Evolutionary conservation across 306 rosid genomes (phyloP), one percentile per base, ranked within the genome.

Genomic region (Sesbania bispinosa): DNA sequence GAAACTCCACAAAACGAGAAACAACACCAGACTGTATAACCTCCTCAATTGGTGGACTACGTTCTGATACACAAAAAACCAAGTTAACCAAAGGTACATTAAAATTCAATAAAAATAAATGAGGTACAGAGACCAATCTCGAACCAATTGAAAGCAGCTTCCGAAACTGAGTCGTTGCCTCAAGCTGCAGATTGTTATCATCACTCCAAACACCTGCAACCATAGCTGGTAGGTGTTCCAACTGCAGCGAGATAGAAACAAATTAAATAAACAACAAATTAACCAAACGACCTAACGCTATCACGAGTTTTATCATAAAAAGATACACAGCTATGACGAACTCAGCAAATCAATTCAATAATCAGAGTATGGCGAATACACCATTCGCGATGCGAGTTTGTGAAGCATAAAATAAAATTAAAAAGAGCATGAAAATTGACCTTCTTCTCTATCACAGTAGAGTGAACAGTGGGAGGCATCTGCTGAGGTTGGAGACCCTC

Each of bases 31-130:
- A 75, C 74, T 91, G 96, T 60, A 95, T 95, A 61, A 95, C 97
- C 86, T 95, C 96, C 84, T 95, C 97, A 16, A 95, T 95, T 0
- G 99, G 99, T 1, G 99, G 99, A 69, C 96, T 80, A 15, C 96
- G 92, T 69, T 95, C 99, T 95, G 58, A 5, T 4, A 15, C 18
- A 75, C 8, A 16, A 27, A 42, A 62, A 74, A 50, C 5, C n/a
- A 33, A 7, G 7, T 77, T 19, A 62, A 68, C 16, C 10, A 73
- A 26, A 58, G 1, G 1, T 23, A 60, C 2, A 38, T 10, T 41
- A 4, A 38, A 18, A 58, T 9, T 23, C 18, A 30, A 18, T 3
- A 35, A 10, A 24, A 54, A 42, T 0, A 66, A 64, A 20, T 7
- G 4, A 57, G 8, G 10, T 36, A n/a, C 15, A 50, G 11, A 68